phyloP scores from a whole-genome alignment of 441 rosid genomes.

The Francoa sonchifolia region DNA sequence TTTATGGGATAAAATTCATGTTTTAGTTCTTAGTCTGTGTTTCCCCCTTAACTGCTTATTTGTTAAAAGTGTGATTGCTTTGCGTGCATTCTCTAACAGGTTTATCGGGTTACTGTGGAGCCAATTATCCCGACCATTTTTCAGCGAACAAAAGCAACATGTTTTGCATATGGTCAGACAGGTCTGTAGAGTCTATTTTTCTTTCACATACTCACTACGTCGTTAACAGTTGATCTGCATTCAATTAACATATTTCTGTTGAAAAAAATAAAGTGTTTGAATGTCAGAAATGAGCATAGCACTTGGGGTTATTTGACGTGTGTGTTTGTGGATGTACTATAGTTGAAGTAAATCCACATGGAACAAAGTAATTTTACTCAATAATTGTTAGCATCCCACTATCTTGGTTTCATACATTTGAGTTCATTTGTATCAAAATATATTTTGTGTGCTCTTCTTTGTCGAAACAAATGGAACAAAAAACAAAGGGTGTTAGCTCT shows the following conservation, averaged over 20 bases:
- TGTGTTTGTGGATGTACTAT: neutral
- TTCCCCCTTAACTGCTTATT: conserved; percentile 1
- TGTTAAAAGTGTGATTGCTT: conserved; percentile 8
- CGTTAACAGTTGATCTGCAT: neutral
- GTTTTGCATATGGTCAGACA: conserved; percentile 99
- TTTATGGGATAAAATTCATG: neutral
- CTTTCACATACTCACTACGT: neutral
- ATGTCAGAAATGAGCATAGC: neutral
- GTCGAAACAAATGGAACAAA: no score
- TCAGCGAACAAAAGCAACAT: conserved; percentile 93
- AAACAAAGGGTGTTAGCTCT: no score
- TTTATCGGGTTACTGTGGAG: conserved; percentile 77
- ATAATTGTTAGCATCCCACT: no score
- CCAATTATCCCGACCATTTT: conserved; percentile 91
- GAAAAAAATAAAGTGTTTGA: conserved; percentile 2
- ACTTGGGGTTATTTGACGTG: neutral
- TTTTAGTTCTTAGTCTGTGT: neutral
- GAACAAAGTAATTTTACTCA: no score
- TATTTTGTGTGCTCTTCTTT: no score
- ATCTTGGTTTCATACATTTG: no score
- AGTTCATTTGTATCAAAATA: no score
- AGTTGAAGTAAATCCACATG: no score
- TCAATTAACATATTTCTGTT: neutral
- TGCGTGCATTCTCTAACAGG: conserved; percentile 36
- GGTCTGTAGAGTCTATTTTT: conserved; percentile 25